phyloP scores from a whole-genome alignment of 331 rosid species.

The Telfairia occidentalis region DNA sequence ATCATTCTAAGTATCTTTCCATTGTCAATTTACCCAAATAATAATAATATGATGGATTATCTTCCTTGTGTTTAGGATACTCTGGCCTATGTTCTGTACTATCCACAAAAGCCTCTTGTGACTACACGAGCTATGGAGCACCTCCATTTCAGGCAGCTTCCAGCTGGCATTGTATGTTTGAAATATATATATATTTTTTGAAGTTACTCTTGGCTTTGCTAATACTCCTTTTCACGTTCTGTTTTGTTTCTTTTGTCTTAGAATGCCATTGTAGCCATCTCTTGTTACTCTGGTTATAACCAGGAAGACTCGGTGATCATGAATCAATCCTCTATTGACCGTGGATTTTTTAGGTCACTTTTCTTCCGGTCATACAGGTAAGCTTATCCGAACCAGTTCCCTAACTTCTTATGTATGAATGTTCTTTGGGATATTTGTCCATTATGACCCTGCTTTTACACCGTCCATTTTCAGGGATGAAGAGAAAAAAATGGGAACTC shows the following conservation, averaged over 20 bases:
- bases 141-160: conserved; percentile 98
- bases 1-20: neutral
- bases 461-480: conserved; percentile 49
- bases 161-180: conserved; percentile 85
- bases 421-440: neutral
- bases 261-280: conserved; percentile 97
- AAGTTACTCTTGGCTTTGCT: neutral
- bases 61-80: conserved; percentile 49
- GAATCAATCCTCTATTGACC: conserved; percentile 95
- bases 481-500: conserved; percentile 99
- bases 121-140: conserved; percentile 99
- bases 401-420: neutral
- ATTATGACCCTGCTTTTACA: neutral
- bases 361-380: conserved; percentile 96
- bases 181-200: neutral
- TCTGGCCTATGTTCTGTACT: conserved; percentile 93
- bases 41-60: conserved; percentile 8
- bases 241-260: conserved; percentile 15
- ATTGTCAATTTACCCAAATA: neutral
- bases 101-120: conserved; percentile 96
- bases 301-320: conserved; percentile 99
- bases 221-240: conserved; percentile 2
- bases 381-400: neutral
- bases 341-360: conserved; percentile 91
- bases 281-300: conserved; percentile 95